A percentile compares a stretch with the other conserved stretches of the same genome.
phyloP scores from a whole-genome alignment of 2,329 filamentous ascomycete species.

The Fusarium sublunatum region DNA sequence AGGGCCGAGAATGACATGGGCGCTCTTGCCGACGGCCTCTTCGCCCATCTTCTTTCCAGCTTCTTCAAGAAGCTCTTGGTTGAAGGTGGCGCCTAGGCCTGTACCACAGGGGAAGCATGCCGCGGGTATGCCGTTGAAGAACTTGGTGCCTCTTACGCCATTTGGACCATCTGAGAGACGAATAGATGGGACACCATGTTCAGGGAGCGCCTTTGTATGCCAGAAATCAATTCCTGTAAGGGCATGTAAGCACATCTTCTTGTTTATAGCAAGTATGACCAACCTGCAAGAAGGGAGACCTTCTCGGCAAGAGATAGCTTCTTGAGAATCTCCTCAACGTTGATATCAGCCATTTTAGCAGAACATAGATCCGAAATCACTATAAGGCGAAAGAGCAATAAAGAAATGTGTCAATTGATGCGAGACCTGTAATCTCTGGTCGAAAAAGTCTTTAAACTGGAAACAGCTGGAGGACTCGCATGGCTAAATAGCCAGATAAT shows the following conservation, averaged over 20 bases:
- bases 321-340: constrained; percentile 65
- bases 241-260: background rate
- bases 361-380: background rate
- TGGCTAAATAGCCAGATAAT: constrained; percentile 27
- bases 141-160: constrained; percentile 74
- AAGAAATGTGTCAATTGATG: constrained; percentile 20
- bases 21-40: constrained; percentile 67
- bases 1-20: constrained; percentile 68
- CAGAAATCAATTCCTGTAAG: constrained; percentile 72
- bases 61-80: constrained; percentile 62
- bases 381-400: background rate
- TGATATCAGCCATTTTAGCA: constrained; percentile 60
- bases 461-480: background rate
- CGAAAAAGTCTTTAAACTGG: background rate
- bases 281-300: constrained; percentile 64
- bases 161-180: constrained; percentile 77
- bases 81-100: constrained; percentile 68
- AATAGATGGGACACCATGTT: constrained; percentile 71
- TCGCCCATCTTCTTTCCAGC: constrained; percentile 64
- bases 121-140: constrained; percentile 71
- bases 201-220: constrained; percentile 71
- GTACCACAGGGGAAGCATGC: constrained; percentile 72
- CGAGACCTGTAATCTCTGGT: background rate
- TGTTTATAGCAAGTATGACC: constrained; percentile 12
- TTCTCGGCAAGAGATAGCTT: constrained; percentile 66